Percentiles rank a stretch among this genome's conserved stretches.
Conservation (phyloP, 2,329 filamentous ascomycete species). For the Neurospora crassa region DNA sequence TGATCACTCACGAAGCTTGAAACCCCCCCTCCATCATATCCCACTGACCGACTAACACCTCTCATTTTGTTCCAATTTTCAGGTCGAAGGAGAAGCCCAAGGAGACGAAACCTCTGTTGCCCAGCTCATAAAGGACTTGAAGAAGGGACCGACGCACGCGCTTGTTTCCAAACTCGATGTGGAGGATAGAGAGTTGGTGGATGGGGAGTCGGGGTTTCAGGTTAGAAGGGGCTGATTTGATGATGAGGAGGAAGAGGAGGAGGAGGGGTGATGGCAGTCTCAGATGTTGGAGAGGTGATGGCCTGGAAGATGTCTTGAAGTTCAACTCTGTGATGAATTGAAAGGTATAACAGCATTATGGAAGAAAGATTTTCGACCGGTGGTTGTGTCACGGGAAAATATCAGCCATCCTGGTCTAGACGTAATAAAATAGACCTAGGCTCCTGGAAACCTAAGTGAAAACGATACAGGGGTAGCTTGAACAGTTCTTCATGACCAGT, state of each 20-base stretch:
- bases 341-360: background rate
- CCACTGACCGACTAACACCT: slow-evolving; percentile 4
- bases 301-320: background rate
- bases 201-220: slow-evolving; percentile 59
- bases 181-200: slow-evolving; percentile 52
- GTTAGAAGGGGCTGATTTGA: slow-evolving; percentile 28
- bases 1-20: background rate
- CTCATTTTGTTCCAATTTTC: background rate
- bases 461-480: background rate
- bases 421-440: background rate
- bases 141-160: slow-evolving; percentile 63
- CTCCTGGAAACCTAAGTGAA: background rate
- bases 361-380: background rate
- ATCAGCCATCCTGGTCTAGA: too few species aligned
- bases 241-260: too few species aligned
- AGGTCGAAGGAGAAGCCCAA: slow-evolving; percentile 90
- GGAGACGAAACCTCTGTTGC: slow-evolving; percentile 56
- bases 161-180: slow-evolving; percentile 67
- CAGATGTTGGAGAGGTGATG: background rate
- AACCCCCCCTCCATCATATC: too few species aligned
- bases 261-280: background rate
- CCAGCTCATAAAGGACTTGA: slow-evolving; percentile 64
- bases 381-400: background rate
- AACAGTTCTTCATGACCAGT: background rate
- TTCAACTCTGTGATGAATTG: background rate